Percentiles rank a stretch among this genome's conserved stretches.
phyloP scores from a whole-genome alignment of 192 early-diverging fungal species.

The Backusella liffmaniae region DNA sequence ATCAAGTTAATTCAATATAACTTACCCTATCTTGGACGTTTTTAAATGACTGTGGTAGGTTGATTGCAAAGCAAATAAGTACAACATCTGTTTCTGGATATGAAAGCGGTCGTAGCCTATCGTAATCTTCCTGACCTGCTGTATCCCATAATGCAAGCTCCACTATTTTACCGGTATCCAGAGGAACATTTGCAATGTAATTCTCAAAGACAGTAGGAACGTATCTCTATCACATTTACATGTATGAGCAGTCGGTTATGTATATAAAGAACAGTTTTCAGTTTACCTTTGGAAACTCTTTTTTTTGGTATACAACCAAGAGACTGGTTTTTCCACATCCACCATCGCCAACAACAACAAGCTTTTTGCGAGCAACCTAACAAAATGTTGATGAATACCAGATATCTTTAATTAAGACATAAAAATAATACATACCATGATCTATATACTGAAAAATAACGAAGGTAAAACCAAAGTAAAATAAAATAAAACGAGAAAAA shows the following conservation, averaged over 20 bases:
- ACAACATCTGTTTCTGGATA: conserved; percentile 70
- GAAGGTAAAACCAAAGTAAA: not conserved
- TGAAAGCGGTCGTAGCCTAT: conserved; percentile 64
- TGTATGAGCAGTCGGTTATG: not conserved
- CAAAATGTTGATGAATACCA: not conserved
- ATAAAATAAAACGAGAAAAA: conserved; percentile 9
- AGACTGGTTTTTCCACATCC: conserved; percentile 80
- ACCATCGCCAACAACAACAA: conserved; percentile 83
- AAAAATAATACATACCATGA: not conserved
- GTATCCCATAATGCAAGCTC: conserved; percentile 76
- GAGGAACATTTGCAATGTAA: conserved; percentile 53
- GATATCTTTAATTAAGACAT: not conserved
- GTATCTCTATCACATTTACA: conserved; percentile 45
- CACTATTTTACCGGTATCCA: conserved; percentile 54
- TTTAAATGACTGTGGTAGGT: conserved; percentile 71
- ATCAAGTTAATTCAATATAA: not conserved
- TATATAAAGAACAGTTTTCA: not conserved
- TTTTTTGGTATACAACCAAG: conserved; percentile 71
- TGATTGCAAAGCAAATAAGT: conserved; percentile 67
- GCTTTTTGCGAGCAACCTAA: conserved; percentile 52
- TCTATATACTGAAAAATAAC: not conserved
- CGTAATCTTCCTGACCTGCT: conserved; percentile 74
- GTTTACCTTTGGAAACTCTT: conserved; percentile 77
- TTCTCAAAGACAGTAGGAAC: conserved; percentile 77
- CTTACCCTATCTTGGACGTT: conserved; percentile 75